Evolutionary conservation across 306 rosid genomes (phyloP), one percentile per base, ranked within the genome.

Genomic region (Elaeagnus macrophylla): DNA sequence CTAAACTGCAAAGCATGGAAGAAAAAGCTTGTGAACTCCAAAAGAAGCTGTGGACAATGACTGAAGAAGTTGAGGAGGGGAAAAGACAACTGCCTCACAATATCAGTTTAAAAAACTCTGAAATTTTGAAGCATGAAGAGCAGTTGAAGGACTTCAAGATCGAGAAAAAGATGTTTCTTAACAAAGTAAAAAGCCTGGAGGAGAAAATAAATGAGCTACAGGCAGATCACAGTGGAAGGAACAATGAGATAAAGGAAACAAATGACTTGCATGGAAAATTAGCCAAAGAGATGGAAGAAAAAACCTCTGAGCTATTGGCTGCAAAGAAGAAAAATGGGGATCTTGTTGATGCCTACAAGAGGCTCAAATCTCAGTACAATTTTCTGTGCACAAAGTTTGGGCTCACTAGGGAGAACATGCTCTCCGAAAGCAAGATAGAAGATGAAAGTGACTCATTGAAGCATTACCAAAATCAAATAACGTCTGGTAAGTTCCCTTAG

Each of bases 341-440:
- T 2, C 40, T 61, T 6, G 51, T 53, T 53, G 88, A 72, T 32
- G 77, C 78, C 0, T 82, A 67, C 84, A 91, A 78, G 70, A 82
- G 67, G 46, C 81, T 87, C 37, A 87, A 82, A 66, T 84, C 95
- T 60, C 93, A 87, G 52, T 63, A 87, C 45, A 68, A 57, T 66
- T 91, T 54, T 42, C 83, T 91, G 46, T 65, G 76, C 14, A 38
- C 55, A 38, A 86, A 87, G 77, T 32, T 40, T 68, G 93, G 93
- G 62, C 86, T 84, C 38, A 72, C 67, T 1, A 51, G 41, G 18
- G 89, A 86, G 35, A 76, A 70, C 62, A 82, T 77, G 95, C 38
- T 61, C 55, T 60, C 57, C 37, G 65, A 53, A 18, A 58, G 15
- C 56, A 79, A 67, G 44, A 15, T 19, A 43, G 77, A 62, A 61